phyloP scores from a whole-genome alignment of 805 yeast species.

The Tetrapisispora arboricola region DNA sequence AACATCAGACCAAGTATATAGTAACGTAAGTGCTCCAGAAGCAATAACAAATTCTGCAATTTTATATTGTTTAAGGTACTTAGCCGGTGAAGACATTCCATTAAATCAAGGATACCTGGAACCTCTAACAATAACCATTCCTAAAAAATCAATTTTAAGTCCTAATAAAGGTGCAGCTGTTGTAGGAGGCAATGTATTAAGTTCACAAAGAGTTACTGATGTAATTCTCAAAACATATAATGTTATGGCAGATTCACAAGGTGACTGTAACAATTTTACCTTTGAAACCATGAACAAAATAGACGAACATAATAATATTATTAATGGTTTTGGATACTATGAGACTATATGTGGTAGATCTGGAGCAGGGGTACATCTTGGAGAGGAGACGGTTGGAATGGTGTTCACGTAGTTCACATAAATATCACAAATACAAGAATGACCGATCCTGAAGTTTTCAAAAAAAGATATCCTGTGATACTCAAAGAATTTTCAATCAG shows the following conservation, averaged over 20 bases:
- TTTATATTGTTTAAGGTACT: conserved; percentile 73
- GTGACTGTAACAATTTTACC: conserved; percentile 88
- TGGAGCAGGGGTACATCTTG: conserved; percentile 55
- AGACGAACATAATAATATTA: conserved; percentile 33
- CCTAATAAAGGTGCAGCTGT: conserved; percentile 86
- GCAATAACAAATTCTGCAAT: conserved; percentile 87
- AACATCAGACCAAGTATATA: conserved; percentile 78
- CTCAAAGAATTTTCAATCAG: conserved; percentile 64
- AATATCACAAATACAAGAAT: conserved; percentile 91
- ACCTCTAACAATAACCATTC: conserved; percentile 62
- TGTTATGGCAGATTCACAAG: conserved; percentile 92
- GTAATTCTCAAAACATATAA: conserved; percentile 77
- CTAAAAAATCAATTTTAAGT: conserved; percentile 51
- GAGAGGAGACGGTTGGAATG: conserved; percentile 69
- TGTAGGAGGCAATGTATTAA: conserved; percentile 91
- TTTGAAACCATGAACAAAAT: conserved; percentile 77
- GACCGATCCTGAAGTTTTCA: conserved; percentile 85
- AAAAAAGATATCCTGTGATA: conserved; percentile 77
- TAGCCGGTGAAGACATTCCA: conserved; percentile 83
- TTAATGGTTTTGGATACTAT: conserved; percentile 75
- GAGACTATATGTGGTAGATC: conserved; percentile 95
- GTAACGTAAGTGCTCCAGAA: conserved; percentile 85
- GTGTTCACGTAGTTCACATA: conserved; percentile 83
- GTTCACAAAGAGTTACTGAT: conserved; percentile 89
- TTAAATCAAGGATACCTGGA: conserved; percentile 85